Evolutionary conservation across 345 rosid genomes (phyloP), one percentile per base, ranked within the genome.

Genomic region (Gossypium mustelinum): DNA sequence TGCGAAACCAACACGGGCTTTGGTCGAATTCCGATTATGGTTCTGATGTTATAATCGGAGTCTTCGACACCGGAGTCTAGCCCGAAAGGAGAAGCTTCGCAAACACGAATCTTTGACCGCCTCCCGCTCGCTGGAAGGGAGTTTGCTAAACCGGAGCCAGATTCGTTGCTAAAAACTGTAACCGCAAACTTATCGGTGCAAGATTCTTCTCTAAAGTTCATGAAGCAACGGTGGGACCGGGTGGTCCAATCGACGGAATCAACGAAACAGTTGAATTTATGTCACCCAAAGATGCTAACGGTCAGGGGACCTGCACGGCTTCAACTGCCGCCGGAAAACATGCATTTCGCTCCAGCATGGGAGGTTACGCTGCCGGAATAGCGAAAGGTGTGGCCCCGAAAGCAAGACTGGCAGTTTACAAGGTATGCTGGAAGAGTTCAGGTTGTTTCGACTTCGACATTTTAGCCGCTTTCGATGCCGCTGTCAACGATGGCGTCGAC

Each of bases 21-120:
- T 94, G 98, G 98, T 89, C 95, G 0, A 84, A 91, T 9, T 92
- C 97, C 25, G 81, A 92, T 51, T 94, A 92, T 77, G 98, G 98
- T n/a, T 91, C 94, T 27, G 98, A 94, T 63, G 89, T 93, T 7
- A 87, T 95, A 50, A 76, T 90, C 55, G 94, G 97, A 1, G 87
- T 94, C 0, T 82, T 94, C 29, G 98, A 94, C 52, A 92, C 98
- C 18, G 96, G 98, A 16, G 76, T 94, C 45, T 89, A 94, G 94
- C 98, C 98, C 0, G 95, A 91, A 74, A 80, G 93, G 1, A 81
- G 97, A 41, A 89, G 98, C 77, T 94, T 94, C 80, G 83, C 87
- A 0, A 97, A 94, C 81, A 79, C 81, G 29, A 89, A 94, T 51
- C 90, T 94, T 5, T 93, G 91, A 1, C 89, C 98, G 0, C 74